These are phyloP conservation scores for Chrysosporium queenslandicum DNA, from an alignment of 2,329 filamentous ascomycete species.

Conservation along the genomic window DNA sequence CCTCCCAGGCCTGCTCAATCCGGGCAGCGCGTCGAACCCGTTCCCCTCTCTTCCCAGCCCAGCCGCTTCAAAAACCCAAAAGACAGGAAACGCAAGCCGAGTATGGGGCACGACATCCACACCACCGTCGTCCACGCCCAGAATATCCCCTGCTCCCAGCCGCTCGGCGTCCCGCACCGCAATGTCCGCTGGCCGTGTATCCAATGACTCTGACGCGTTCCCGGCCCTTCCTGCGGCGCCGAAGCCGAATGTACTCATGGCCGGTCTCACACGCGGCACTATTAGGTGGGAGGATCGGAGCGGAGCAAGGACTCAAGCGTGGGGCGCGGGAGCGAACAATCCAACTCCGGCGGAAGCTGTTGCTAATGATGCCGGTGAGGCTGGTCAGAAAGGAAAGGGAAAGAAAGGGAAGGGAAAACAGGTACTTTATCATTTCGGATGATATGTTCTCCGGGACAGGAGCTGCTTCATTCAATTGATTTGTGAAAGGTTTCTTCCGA, in stretches of 20 bases:
- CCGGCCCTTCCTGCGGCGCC: conserved; percentile 71
- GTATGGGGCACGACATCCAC: conserved; percentile 21
- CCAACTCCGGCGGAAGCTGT: conserved; percentile 19
- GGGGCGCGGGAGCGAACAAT: conserved; percentile 23
- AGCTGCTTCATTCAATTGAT: no score
- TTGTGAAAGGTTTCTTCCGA: no score
- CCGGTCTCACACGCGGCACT: conserved; percentile 39
- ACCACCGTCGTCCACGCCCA: conserved; percentile 19
- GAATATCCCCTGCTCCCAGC: conserved; percentile 20
- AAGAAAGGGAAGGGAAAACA: conserved; percentile 33
- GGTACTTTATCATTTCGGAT: conserved; percentile 34
- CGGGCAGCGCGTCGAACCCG: conserved; percentile 26
- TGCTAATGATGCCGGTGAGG: conserved; percentile 15
- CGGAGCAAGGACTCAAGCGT: conserved; percentile 29
- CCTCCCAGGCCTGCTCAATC: conserved; percentile 30
- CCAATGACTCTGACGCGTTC: conserved; percentile 52
- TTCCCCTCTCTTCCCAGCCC: conserved; percentile 38
- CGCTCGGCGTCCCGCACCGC: conserved; percentile 23
- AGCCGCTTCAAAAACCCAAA: conserved; percentile 19
- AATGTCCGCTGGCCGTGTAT: conserved; percentile 23
- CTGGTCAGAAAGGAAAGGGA: conserved; percentile 27
- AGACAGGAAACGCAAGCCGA: conserved; percentile 12
- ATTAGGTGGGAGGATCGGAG: conserved; percentile 37
- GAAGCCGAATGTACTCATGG: conserved; percentile 52
- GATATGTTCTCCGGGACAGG: conserved; percentile 8